Evolutionary conservation across 2,329 filamentous ascomycete species (phyloP).

Genomic region (Arachnopeziza araneosa): DNA sequence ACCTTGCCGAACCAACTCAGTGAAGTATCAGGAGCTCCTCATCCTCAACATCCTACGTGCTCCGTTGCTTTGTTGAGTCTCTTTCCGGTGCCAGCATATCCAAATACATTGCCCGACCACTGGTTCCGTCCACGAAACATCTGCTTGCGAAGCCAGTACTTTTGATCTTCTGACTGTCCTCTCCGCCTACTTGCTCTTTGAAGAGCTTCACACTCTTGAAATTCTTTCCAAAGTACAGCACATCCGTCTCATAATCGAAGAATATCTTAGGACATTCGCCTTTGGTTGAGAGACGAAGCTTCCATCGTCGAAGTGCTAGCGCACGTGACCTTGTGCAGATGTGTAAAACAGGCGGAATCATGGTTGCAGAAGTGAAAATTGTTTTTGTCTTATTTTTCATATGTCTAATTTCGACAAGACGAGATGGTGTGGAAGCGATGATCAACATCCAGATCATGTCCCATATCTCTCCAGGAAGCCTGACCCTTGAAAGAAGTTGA

Average conservation of each 20-base stretch:
- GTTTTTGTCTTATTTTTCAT: not conserved
- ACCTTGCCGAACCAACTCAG: not conserved
- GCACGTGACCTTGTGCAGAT: not conserved
- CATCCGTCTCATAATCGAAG: not conserved
- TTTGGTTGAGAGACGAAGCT: not conserved
- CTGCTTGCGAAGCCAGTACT: not conserved
- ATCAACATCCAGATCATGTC: not conserved
- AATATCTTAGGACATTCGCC: not conserved
- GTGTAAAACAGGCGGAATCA: not conserved
- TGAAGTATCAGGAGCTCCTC: not conserved
- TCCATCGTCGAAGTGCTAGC: not conserved
- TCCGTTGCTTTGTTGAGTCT: not conserved
- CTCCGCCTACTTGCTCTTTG: not conserved
- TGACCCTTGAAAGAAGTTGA: not conserved
- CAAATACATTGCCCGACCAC: not conserved
- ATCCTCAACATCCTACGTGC: not conserved
- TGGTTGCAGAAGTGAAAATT: not conserved
- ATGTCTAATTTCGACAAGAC: not conserved
- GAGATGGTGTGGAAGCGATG: not conserved
- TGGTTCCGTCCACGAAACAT: not conserved
- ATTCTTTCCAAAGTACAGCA: not conserved
- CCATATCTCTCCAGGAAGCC: not conserved
- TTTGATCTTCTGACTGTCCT: not conserved
- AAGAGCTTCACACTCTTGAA: not conserved
- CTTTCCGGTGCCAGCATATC: not conserved